These are phyloP conservation scores for Pythium aristosporum DNA, from an alignment of 352 stramenopile species.

Conservation along the genomic window DNA sequence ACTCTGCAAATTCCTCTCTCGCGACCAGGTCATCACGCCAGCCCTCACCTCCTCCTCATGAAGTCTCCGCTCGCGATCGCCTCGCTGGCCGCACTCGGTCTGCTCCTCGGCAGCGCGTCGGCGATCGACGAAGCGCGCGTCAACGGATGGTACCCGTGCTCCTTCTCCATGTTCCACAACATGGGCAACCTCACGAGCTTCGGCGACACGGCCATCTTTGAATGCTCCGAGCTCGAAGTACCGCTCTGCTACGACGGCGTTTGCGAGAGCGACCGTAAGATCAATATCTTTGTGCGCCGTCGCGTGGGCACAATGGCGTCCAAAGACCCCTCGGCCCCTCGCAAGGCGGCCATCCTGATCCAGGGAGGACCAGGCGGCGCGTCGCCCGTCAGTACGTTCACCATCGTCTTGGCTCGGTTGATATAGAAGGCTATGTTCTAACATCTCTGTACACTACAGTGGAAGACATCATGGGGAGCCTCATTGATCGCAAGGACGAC, in stretches of 20 bases:
- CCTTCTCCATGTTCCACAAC: conserved; percentile 28
- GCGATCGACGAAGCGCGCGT: conserved; percentile 19
- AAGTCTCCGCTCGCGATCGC: conserved; percentile 11
- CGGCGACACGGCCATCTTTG: conserved; percentile 24
- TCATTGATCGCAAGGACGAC: conserved; percentile 20
- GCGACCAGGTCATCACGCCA: neutral
- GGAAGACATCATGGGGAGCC: conserved; percentile 7
- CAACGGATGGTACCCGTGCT: conserved; percentile 68
- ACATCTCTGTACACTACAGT: neutral
- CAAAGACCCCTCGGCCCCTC: neutral
- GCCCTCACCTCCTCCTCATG: neutral
- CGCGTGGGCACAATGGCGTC: conserved; percentile 3
- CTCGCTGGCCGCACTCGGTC: conserved; percentile 4
- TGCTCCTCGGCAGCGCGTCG: neutral
- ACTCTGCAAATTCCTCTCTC: neutral
- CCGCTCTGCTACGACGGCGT: conserved; percentile 69
- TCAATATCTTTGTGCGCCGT: conserved; percentile 49
- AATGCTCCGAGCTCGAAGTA: conserved; percentile 63
- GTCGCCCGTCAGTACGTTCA: conserved; percentile 17
- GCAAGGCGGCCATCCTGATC: conserved; percentile 17
- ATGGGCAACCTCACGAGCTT: neutral
- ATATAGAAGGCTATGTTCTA: neutral
- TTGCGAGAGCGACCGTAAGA: conserved; percentile 53
- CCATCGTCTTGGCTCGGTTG: neutral
- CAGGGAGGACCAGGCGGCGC: conserved; percentile 21